These are phyloP conservation scores for Cercospora zeina DNA, from an alignment of 2,329 filamentous ascomycete genomes.

Conservation along the genomic window DNA sequence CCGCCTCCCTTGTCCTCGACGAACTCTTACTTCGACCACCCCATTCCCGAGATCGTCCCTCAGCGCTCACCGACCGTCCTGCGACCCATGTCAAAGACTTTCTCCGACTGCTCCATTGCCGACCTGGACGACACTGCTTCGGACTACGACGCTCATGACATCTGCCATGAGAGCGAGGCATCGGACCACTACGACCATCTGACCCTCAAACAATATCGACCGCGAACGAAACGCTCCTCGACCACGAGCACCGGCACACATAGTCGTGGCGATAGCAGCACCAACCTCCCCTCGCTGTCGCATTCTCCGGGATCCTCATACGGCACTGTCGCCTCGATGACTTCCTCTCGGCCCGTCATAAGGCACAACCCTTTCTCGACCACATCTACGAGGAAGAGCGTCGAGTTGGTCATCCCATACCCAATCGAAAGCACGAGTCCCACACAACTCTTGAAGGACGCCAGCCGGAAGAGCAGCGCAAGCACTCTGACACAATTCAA, in stretches of 20 bases:
- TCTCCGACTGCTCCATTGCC: slow-evolving; percentile 45
- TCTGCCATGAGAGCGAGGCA: slow-evolving; percentile 42
- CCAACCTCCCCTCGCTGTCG: slow-evolving; percentile 48
- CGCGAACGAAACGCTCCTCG: slow-evolving; percentile 28
- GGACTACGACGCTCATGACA: slow-evolving; percentile 18
- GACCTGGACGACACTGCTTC: slow-evolving; percentile 25
- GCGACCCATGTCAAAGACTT: slow-evolving; percentile 41
- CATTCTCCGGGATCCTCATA: slow-evolving; percentile 51
- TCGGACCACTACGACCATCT: slow-evolving; percentile 44
- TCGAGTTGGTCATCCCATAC: slow-evolving; percentile 50
- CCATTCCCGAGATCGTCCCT: slow-evolving; percentile 48
- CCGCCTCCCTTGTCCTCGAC: slow-evolving; percentile 28
- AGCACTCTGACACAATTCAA: slow-evolving; percentile 39
- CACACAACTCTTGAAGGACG: slow-evolving; percentile 29
- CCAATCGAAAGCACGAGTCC: slow-evolving; percentile 31
- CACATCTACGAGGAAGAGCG: slow-evolving; percentile 37
- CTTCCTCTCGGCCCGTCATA: slow-evolving; percentile 45
- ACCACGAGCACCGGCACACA: slow-evolving; percentile 17
- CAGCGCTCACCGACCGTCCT: slow-evolving; percentile 51
- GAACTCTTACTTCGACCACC: slow-evolving; percentile 32
- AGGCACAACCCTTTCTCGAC: slow-evolving; percentile 46
- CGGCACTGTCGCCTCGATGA: slow-evolving; percentile 46
- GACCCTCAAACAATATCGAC: slow-evolving; percentile 29
- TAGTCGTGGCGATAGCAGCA: slow-evolving; percentile 29
- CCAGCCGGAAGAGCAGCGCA: slow-evolving; percentile 39